Evolutionary conservation across 1,284 basidiomycete genomes (phyloP).

Genomic region (Mycena sp.): DNA sequence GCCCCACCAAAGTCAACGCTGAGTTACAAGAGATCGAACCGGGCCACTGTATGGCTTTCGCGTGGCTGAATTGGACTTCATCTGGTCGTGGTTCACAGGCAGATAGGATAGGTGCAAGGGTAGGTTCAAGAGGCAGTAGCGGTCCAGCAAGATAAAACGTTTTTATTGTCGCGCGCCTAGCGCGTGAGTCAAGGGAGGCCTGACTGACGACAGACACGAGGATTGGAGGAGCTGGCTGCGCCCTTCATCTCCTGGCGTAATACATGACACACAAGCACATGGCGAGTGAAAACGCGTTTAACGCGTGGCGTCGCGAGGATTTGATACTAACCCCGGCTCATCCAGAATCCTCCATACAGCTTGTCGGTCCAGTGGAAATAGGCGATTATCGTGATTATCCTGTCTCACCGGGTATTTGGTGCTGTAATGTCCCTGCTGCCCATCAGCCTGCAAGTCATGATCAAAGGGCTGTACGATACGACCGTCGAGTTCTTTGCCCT

Average conservation of each 20-base stretch:
- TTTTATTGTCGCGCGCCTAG: slow-evolving; percentile 22
- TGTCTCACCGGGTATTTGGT: slow-evolving; percentile 44
- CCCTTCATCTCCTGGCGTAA: slow-evolving; percentile 22
- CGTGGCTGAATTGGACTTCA: slow-evolving; percentile 60
- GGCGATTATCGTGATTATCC: slow-evolving; percentile 29
- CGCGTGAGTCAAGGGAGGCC: slow-evolving; percentile 23
- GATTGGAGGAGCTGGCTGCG: slow-evolving; percentile 15
- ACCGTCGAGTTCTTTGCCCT: slow-evolving; percentile 69
- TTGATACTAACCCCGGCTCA: slow-evolving; percentile 18
- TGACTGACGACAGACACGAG: slow-evolving; percentile 24
- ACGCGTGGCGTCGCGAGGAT: slow-evolving; percentile 18
- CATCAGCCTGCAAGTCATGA: slow-evolving; percentile 38
- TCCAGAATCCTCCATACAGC: slow-evolving; percentile 14
- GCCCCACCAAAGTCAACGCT: not conserved
- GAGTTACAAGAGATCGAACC: slow-evolving; percentile 60
- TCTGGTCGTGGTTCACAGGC: slow-evolving; percentile 26
- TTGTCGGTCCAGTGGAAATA: slow-evolving; percentile 7
- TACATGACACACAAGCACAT: slow-evolving; percentile 10
- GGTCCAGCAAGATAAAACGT: slow-evolving; percentile 23
- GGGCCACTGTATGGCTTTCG: slow-evolving; percentile 76
- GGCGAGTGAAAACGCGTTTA: slow-evolving; percentile 23
- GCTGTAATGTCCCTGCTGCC: slow-evolving; percentile 51
- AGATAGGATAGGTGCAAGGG: slow-evolving; percentile 24
- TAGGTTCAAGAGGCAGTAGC: slow-evolving; percentile 5
- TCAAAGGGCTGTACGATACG: slow-evolving; percentile 65